Percentiles rank a stretch among this genome's conserved stretches.
Conservation (phyloP, 495 filamentous ascomycete species). For the Lasiosphaeris hirsuta region DNA sequence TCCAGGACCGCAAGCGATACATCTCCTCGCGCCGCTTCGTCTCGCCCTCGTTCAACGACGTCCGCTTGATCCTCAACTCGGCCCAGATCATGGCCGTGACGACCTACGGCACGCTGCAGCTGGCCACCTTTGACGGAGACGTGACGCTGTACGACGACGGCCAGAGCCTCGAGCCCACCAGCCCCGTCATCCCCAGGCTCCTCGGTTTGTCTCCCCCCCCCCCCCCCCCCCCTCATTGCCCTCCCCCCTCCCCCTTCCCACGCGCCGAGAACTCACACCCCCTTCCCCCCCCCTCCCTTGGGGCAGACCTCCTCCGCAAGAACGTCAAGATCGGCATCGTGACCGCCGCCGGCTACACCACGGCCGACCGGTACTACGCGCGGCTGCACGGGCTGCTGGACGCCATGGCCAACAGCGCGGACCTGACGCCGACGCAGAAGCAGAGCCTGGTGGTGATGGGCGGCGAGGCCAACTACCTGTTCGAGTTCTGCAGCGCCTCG, state of each 20-base stretch:
- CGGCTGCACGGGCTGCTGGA: constrained; percentile 83
- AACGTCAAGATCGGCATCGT: constrained; percentile 86
- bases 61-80: constrained; percentile 88
- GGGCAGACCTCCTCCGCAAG: constrained; percentile 49
- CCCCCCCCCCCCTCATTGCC: neutral
- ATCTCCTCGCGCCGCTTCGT: constrained; percentile 94
- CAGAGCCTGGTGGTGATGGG: constrained; percentile 85
- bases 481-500: constrained; percentile 60
- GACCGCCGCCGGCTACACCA: constrained; percentile 93
- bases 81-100: constrained; percentile 87
- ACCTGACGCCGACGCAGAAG: constrained; percentile 60
- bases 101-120: constrained; percentile 61
- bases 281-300: too few relatives aligned
- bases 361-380: constrained; percentile 75
- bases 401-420: constrained; percentile 61
- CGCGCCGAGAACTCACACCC: neutral
- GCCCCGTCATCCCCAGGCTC: constrained; percentile 76
- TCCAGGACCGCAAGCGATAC: constrained; percentile 76
- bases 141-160: constrained; percentile 97
- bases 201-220: constrained; percentile 39
- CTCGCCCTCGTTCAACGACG: constrained; percentile 95
- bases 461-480: constrained; percentile 80
- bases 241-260: neutral
- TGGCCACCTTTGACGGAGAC: constrained; percentile 96
- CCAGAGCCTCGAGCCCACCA: constrained; percentile 65